Evolutionary conservation across 2,329 filamentous ascomycete species (phyloP), one percentile per base, ranked within the genome.

Genomic region (Metarhizium anisopliae): DNA sequence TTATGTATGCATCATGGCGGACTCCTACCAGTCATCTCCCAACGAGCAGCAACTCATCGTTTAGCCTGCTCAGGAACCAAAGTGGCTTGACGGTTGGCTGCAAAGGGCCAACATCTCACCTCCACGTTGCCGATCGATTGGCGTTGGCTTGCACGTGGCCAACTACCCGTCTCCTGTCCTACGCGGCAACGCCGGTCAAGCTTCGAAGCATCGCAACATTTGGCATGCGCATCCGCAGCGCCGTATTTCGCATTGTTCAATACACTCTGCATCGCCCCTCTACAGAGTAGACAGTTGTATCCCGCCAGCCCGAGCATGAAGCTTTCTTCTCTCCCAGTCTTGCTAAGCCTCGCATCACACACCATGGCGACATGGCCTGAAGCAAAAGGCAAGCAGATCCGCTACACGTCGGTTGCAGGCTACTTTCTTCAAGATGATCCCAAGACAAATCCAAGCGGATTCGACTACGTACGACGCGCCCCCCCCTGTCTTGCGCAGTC

Each of bases 351-450:
- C 10, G 58, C 65, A 20, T 63, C 68, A 5, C 55, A 56, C 35
- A 63, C 60, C 36, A 58, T 67, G 14, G 69, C 38, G 8, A 32
- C 59, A 29, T 72, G 70, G 70, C 57, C 64, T 29, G 63, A 66
- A 30, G 66, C 67, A 32, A 62, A 67, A 55, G 63, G 61, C 38
- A 68, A 67, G 43, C 74, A 79, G 55, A 77, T 85, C 64, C 78
- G 79, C 56, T 87, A 85, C 65, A 80, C 77, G 0, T 79, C 83
- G 0, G 74, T 87, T 0, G 71, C 74, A 0, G 84, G 82, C 0
- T 82, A 83, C 67, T 88, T 88, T 62, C 70, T 82, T 25, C 85
- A 88, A 63, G 84, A 87, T 63, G 77, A 85, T 25, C 63, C 73
- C 0, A 63, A 71, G 4, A 87, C 84, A 0, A 70, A 81, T 55